Evolutionary conservation across 495 filamentous ascomycete species (phyloP), one percentile per base, ranked within the genome.

Genomic region (Annulohypoxylon stygium): DNA sequence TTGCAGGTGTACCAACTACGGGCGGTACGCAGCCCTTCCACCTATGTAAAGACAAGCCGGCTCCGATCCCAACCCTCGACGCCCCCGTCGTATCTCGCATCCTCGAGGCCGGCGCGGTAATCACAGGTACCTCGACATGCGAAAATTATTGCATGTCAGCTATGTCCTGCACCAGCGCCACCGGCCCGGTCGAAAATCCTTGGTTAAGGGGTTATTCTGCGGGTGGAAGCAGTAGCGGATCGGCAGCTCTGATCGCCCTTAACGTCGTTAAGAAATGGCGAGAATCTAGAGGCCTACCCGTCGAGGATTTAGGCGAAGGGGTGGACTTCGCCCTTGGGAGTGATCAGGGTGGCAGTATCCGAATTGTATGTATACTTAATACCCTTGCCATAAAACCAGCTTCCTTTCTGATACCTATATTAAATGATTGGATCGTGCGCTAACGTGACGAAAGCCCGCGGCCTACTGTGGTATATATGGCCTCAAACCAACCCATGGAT

Each of bases 261-360:
- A 61, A 62, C 11, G 10, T 53, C 3, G 12, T 69, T 4, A 69
- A 65, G 53, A 61, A 54, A 3, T 66, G 69, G 65, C 51, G 69
- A 4, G 26, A 43, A 23, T 54, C 55, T 11, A 58, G 61, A 14
- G 68, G 69, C 3, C 65, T 72, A 3, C 34, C 59, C 12, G 23
- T 57, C 11, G 33, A 51, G n/a, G 18, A 66, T 47, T 33, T 72
- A 6, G 69, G 65, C 23, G 69, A 83, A n/a, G 69, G 81, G 26
- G 83, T 84, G 1, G 85, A 87, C 72, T 79, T 88, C 39, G 83
- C 82, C 0, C 84, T 86, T 47, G 87, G 87, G n/a, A 82, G 82
- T 4, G 87, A 89, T 67, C 85, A 87, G 60, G 87, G 85, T 26
- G 87, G 87, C 3, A 84, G 82, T 65, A 83, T 89, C 34, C 81